A percentile compares a stretch with the other conserved stretches of the same genome.
These are phyloP conservation scores for Cladophialophora psammophila DNA, from an alignment of 2,329 filamentous ascomycete species.

Conservation along the genomic window DNA sequence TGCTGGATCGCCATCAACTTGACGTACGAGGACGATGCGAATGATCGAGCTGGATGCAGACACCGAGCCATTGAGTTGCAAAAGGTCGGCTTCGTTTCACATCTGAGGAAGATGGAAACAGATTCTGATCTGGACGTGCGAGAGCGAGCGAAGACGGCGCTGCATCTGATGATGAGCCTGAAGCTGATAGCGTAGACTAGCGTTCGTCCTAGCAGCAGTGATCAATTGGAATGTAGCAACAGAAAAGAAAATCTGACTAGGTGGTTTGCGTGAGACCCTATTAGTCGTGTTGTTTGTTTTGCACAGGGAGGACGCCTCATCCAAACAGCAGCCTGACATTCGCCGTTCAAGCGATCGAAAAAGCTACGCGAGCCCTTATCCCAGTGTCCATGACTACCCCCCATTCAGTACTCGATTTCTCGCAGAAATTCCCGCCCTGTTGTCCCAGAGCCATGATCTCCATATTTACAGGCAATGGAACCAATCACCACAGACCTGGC, in stretches of 20 bases:
- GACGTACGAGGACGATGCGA: slow-evolving; percentile 78
- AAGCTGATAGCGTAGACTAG: slow-evolving; percentile 32
- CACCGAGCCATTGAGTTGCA: slow-evolving; percentile 73
- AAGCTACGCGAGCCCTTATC: too few species aligned
- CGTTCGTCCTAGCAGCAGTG: neutral
- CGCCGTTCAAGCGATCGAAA: neutral
- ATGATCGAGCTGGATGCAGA: slow-evolving; percentile 59
- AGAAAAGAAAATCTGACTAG: neutral
- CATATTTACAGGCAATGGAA: too few species aligned
- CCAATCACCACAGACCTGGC: too few species aligned
- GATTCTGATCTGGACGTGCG: slow-evolving; percentile 83
- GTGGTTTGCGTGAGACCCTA: neutral
- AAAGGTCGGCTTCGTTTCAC: slow-evolving; percentile 73
- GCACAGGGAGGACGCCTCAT: neutral
- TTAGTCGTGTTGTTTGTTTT: neutral
- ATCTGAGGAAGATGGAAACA: slow-evolving; percentile 67
- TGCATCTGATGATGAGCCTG: slow-evolving; percentile 61
- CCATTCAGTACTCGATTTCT: too few species aligned
- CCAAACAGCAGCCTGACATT: neutral
- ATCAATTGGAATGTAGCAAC: neutral
- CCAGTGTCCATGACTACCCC: too few species aligned
- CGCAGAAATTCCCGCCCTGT: too few species aligned
- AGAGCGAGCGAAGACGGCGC: slow-evolving; percentile 81
- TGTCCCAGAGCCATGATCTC: too few species aligned
- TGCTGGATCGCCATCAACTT: slow-evolving; percentile 88